Conservation (phyloP, 2,329 filamentous ascomycete genomes). For the Colletotrichum limetticola region DNA sequence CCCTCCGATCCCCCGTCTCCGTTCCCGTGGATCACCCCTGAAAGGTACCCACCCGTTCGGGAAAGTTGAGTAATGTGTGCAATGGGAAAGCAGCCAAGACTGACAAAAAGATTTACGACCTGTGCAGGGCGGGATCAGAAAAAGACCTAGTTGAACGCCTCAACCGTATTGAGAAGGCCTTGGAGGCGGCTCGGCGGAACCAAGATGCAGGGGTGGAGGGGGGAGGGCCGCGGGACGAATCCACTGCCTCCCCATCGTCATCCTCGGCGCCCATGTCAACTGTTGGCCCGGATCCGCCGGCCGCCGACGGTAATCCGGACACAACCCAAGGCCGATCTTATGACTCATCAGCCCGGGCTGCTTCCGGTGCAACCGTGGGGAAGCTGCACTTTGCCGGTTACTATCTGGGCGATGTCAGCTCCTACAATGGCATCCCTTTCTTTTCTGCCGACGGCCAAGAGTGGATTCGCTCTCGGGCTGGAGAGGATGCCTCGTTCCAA, state of each 20-base stretch:
- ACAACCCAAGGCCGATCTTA: conserved; percentile 15
- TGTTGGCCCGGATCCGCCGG: conserved; percentile 4
- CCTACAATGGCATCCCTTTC: conserved; percentile 60
- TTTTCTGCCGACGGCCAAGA: conserved; percentile 57
- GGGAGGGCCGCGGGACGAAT: not conserved
- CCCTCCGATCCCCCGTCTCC: not conserved
- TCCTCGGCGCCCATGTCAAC: conserved; percentile 12
- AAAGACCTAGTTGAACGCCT: conserved; percentile 50
- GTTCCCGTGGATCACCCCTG: not conserved
- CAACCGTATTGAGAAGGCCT: conserved; percentile 50
- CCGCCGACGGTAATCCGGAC: conserved; percentile 19
- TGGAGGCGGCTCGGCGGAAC: conserved; percentile 40
- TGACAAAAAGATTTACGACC: conserved; percentile 14
- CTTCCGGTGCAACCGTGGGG: conserved; percentile 39
- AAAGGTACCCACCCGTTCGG: not conserved
- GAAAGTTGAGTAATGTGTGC: not conserved
- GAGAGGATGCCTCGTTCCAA: conserved; percentile 45
- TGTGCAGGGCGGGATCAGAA: conserved; percentile 35
- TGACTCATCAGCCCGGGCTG: conserved; percentile 21
- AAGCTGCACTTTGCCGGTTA: conserved; percentile 59
- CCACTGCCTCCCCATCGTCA: conserved; percentile 20
- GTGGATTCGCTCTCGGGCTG: conserved; percentile 60
- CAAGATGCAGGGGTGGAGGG: conserved; percentile 10
- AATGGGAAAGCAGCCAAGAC: too few relatives aligned
- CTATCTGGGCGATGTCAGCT: conserved; percentile 57